Conservation (phyloP, 306 rosid species). For the Malus orientalis region DNA sequence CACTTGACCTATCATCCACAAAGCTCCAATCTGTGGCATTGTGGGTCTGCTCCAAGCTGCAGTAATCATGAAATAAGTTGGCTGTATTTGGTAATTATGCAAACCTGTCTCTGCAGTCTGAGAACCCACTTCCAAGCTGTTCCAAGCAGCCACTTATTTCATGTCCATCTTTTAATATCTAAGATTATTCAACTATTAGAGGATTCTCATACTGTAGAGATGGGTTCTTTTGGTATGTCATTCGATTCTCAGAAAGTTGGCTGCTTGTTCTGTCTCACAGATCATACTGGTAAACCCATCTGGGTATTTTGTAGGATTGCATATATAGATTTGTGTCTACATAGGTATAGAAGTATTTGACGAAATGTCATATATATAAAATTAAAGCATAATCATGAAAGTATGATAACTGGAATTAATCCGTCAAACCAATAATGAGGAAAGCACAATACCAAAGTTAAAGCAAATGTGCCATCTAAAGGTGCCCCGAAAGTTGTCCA, state of each 20-base stretch:
- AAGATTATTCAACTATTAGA: not conserved
- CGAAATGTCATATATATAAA: not conserved
- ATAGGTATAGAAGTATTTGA: not conserved
- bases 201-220: not conserved
- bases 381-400: not conserved
- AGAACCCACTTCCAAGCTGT: too few species aligned
- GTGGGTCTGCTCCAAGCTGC: not conserved
- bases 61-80: too few species aligned
- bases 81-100: too few species aligned
- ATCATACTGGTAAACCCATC: not conserved
- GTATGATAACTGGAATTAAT: slow-evolving; percentile 8
- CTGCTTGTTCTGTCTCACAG: not conserved
- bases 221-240: not conserved
- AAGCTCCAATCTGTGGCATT: not conserved
- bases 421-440: not conserved
- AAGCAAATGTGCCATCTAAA: slow-evolving; percentile 98
- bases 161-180: not conserved
- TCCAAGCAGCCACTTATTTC: not conserved
- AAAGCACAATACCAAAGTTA: slow-evolving; percentile 63
- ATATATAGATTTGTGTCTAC: not conserved
- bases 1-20: not conserved
- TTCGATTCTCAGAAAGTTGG: not conserved
- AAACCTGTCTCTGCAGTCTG: too few species aligned
- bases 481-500: slow-evolving; percentile 81
- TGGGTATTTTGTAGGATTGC: not conserved